phyloP scores from a whole-genome alignment of 345 rosid species.

The Euphorbia lathyris region DNA sequence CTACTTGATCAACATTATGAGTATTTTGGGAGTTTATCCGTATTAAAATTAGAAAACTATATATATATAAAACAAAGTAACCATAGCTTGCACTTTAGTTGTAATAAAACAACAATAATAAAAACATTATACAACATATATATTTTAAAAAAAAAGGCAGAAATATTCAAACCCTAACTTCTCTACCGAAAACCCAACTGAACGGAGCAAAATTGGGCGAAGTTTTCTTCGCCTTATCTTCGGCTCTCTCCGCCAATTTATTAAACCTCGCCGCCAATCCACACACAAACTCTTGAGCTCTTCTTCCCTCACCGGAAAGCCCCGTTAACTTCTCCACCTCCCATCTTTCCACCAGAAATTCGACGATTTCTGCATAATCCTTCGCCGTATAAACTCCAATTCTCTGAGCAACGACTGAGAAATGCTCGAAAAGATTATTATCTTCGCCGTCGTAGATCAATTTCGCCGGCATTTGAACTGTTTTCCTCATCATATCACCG shows the following conservation, averaged over 20 bases:
- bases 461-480: conserved; percentile 28
- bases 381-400: conserved; percentile 29
- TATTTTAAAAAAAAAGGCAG: no score
- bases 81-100: no score
- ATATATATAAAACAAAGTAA: no score
- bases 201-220: background rate
- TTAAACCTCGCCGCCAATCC: conserved; percentile 22
- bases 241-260: conserved; percentile 30
- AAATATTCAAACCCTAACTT: background rate
- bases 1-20: no score
- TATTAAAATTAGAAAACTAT: no score
- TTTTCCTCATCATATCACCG: conserved; percentile 38
- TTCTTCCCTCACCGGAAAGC: conserved; percentile 24
- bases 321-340: conserved; percentile 20
- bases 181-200: conserved; percentile 24
- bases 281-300: conserved; percentile 32
- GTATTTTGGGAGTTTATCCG: no score
- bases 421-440: conserved; percentile 28
- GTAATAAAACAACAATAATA: no score
- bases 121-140: no score
- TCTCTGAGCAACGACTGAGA: conserved; percentile 21
- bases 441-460: conserved; percentile 36
- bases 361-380: conserved; percentile 29
- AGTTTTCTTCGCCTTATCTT: conserved; percentile 14
- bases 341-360: conserved; percentile 30